Percentiles rank a stretch among this genome's conserved stretches.
Conservation (phyloP, 257 asterid species). For the Linaria vulgaris region DNA sequence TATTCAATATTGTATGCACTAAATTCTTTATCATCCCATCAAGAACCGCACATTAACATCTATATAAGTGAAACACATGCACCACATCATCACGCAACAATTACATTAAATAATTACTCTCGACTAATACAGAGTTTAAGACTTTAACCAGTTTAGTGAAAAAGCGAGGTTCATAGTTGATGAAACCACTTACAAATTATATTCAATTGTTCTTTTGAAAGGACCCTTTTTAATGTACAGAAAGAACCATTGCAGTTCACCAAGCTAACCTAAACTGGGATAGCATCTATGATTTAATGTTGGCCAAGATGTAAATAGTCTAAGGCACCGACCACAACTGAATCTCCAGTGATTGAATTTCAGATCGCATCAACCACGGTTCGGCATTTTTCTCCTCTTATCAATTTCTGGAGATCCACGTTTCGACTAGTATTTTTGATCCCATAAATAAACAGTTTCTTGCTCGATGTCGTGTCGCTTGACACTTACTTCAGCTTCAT, state of each 20-base stretch:
- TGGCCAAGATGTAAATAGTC: neutral
- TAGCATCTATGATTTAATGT: neutral
- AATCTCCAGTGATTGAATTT: constrained; percentile 28
- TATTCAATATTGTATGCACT: too few relatives aligned
- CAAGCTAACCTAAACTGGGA: too few relatives aligned
- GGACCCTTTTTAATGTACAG: neutral
- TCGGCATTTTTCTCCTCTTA: constrained; percentile 33
- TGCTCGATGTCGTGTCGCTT: constrained; percentile 29
- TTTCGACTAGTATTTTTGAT: constrained; percentile 31
- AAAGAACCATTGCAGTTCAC: neutral
- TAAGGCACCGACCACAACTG: constrained; percentile 36
- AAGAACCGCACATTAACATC: too few relatives aligned
- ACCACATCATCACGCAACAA: too few relatives aligned
- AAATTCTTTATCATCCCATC: too few relatives aligned
- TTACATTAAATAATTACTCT: too few relatives aligned
- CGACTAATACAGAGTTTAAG: too few relatives aligned
- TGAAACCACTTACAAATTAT: constrained; percentile 2
- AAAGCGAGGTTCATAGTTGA: too few relatives aligned
- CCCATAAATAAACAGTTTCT: constrained; percentile 35
- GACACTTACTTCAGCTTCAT: constrained; percentile 21
- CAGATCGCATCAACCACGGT: constrained; percentile 29
- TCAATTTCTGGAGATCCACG: constrained; percentile 30
- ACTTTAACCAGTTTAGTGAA: too few relatives aligned
- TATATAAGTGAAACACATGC: too few relatives aligned
- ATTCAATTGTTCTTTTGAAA: neutral